A percentile compares a stretch with the other conserved stretches of the same genome.
phyloP scores from a whole-genome alignment of 2,329 filamentous ascomycete species.

The Sclerotinia glacialis region DNA sequence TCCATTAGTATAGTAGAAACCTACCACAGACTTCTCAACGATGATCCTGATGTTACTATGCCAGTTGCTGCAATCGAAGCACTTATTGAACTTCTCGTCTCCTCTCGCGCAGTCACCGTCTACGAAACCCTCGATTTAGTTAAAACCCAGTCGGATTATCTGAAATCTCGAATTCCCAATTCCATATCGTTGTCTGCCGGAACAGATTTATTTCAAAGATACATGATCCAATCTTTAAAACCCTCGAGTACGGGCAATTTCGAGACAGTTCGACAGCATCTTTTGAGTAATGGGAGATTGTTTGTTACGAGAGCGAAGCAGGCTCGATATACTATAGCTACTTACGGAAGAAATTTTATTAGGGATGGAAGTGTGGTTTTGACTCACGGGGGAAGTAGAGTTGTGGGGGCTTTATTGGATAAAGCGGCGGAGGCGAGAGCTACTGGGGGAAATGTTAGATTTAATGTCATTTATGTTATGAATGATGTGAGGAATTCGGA shows the following conservation, averaged over 20 bases:
- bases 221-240: conserved; percentile 71
- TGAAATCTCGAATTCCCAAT: conserved; percentile 79
- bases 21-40: conserved; percentile 60
- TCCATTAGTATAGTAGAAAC: conserved; percentile 54
- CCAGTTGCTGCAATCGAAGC: conserved; percentile 92
- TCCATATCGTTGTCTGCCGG: conserved; percentile 90
- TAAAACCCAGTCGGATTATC: conserved; percentile 68
- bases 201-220: conserved; percentile 93
- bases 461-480: conserved; percentile 79
- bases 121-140: conserved; percentile 91
- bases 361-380: conserved; percentile 77
- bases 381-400: conserved; percentile 83
- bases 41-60: conserved; percentile 86
- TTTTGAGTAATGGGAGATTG: conserved; percentile 79
- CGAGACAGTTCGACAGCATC: conserved; percentile 75
- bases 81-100: conserved; percentile 79
- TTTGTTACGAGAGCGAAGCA: conserved; percentile 87
- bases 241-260: conserved; percentile 62
- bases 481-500: conserved; percentile 56
- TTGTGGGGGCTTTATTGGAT: conserved; percentile 74
- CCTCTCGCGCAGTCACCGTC: conserved; percentile 78
- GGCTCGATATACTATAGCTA: conserved; percentile 77
- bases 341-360: conserved; percentile 74
- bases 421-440: conserved; percentile 66
- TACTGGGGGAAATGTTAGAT: conserved; percentile 57